phyloP scores from a whole-genome alignment of 805 yeast species.

The Wickerhamiella shivajii region DNA sequence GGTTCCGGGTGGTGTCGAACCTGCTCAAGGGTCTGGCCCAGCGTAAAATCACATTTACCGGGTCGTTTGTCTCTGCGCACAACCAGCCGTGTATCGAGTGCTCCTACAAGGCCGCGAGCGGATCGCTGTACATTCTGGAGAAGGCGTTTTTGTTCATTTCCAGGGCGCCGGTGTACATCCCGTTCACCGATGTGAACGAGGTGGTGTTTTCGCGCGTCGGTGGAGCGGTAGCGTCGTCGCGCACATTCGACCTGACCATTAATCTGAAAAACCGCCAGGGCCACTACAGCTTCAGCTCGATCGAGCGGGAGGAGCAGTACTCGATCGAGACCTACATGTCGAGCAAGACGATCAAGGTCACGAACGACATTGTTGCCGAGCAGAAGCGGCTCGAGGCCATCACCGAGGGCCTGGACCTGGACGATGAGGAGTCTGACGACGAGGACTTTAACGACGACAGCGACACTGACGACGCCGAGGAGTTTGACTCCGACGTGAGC shows the following conservation, averaged over 20 bases:
- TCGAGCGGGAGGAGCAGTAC: conserved; percentile 79
- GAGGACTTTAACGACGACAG: conserved; percentile 64
- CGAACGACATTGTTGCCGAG: conserved; percentile 81
- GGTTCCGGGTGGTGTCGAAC: conserved; percentile 76
- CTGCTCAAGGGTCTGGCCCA: conserved; percentile 84
- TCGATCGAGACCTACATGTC: conserved; percentile 60
- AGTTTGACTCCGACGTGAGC: conserved; percentile 57
- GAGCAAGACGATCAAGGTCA: conserved; percentile 63
- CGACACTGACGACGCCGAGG: conserved; percentile 70
- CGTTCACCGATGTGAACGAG: conserved; percentile 62
- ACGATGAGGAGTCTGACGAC: conserved; percentile 42
- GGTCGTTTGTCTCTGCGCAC: conserved; percentile 60
- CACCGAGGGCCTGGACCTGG: conserved; percentile 35
- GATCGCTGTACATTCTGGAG: conserved; percentile 84
- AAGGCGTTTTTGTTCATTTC: conserved; percentile 82
- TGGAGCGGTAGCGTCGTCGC: conserved; percentile 45
- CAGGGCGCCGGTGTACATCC: conserved; percentile 85
- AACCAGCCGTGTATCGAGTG: conserved; percentile 80
- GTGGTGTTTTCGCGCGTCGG: conserved; percentile 85
- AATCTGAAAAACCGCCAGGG: conserved; percentile 48
- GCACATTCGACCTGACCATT: conserved; percentile 88
- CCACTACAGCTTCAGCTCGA: conserved; percentile 74
- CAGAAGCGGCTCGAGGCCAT: conserved; percentile 64
- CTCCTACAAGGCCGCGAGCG: conserved; percentile 89
- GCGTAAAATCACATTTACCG: conserved; percentile 71